Evolutionary conservation across 805 yeast species (phyloP), one percentile per base, ranked within the genome.

Genomic region (Debaryomyces tyrocola): DNA sequence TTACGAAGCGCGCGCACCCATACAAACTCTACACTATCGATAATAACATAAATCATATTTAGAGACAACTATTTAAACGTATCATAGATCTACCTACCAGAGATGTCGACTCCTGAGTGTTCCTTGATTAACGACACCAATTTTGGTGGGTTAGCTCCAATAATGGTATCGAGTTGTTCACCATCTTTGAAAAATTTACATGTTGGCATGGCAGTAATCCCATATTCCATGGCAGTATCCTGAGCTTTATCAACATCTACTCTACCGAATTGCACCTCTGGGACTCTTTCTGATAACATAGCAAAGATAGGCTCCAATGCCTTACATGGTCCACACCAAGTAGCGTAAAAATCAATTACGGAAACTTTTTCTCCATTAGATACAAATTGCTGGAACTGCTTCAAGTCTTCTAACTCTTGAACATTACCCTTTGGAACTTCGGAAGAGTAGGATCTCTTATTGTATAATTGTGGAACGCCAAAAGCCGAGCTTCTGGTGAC

Each of bases 171-270:
- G 4, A 80, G 62, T 40, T 78, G 67, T 44, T 78, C 75, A 20
- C 89, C 89, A 41, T 81, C 72, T 60, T 83, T 80, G 64, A 80
- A 79, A 28, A 83, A 65, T 18, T 84, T 57, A 49, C 84, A 82
- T 2, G 92, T 87, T 39, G 94, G 94, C 90, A 86, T 84, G 33
- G 92, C 90, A 20, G 80, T 69, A 42, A 86, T 72, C 9, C 80
- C 84, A 58, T 80, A 80, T 48, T 79, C 82, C 46, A 61, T 67
- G 8, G 90, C 88, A 43, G 85, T 67, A 35, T 82, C 88, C 14
- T 66, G 69, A 24, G 77, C 76, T 34, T 74, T 70, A 60, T 86
- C 94, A 40, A 86, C 90, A 54, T 87, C 90, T 29, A 85, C 82
- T 58, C 86, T 83, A 54, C 78, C 80, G 56, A 86, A 87, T 44